These are phyloP conservation scores for Thelephora ganbajun DNA, from an alignment of 768 basidiomycete genomes.

Conservation along the genomic window DNA sequence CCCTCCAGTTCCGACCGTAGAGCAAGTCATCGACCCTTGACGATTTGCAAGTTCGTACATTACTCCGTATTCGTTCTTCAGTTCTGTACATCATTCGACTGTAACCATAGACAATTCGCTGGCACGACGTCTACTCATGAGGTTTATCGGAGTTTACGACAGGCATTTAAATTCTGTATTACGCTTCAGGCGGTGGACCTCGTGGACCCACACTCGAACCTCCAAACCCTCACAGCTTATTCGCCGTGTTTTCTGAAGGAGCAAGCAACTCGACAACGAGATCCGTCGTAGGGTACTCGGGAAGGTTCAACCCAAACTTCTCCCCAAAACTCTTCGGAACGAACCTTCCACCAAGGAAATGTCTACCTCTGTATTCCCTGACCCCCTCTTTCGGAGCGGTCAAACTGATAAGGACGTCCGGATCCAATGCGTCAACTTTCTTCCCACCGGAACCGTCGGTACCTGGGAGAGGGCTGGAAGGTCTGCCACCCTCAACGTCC, in stretches of 20 bases:
- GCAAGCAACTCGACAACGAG: slow-evolving; percentile 71
- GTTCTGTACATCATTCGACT: too few species aligned
- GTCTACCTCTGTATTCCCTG: slow-evolving; percentile 57
- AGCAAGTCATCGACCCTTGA: too few species aligned
- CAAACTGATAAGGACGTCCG: slow-evolving; percentile 76
- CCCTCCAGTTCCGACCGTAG: too few species aligned
- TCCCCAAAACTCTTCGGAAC: slow-evolving; percentile 62
- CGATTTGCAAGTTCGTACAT: too few species aligned
- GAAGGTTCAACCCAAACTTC: slow-evolving; percentile 68
- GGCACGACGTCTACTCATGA: too few species aligned
- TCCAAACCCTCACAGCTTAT: slow-evolving; percentile 1
- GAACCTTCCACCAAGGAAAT: slow-evolving; percentile 92
- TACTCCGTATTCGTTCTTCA: too few species aligned
- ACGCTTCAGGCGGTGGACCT: neutral
- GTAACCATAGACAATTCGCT: too few species aligned
- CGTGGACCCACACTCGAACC: slow-evolving; percentile 2
- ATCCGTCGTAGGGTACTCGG: slow-evolving; percentile 60
- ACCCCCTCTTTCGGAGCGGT: slow-evolving; percentile 93
- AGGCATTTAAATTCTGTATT: too few species aligned
- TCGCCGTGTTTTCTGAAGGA: neutral
- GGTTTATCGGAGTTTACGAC: too few species aligned
- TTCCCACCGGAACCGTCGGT: slow-evolving; percentile 6
- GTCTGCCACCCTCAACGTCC: slow-evolving; percentile 73
- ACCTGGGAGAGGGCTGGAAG: too few species aligned
- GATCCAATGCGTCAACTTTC: slow-evolving; percentile 42